These are phyloP conservation scores for Zygosaccharomyces rouxii DNA, from an alignment of 805 yeast species.

Conservation along the genomic window DNA sequence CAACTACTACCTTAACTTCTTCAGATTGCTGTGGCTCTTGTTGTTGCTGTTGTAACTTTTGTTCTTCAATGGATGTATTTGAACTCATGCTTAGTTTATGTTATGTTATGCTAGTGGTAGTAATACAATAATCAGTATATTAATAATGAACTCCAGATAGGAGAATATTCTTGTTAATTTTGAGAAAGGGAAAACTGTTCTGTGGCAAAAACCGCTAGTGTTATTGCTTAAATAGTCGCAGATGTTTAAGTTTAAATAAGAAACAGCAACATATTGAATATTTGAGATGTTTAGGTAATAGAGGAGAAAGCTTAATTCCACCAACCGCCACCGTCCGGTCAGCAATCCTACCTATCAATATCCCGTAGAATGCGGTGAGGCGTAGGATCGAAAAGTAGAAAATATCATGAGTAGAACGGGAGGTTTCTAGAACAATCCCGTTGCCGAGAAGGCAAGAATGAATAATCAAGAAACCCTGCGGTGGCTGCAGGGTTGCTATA, in stretches of 20 bases:
- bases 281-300: not conserved
- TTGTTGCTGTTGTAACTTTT: not conserved
- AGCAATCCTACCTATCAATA: not conserved
- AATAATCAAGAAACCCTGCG: not conserved
- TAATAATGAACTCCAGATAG: not conserved
- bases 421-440: not conserved
- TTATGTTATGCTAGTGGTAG: not conserved
- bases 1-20: slow-evolving; percentile 1
- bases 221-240: slow-evolving; percentile 3
- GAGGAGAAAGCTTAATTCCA: not conserved
- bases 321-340: no score
- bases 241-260: not conserved
- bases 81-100: not conserved
- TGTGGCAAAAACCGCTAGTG: slow-evolving; percentile 1
- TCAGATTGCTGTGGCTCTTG: not conserved
- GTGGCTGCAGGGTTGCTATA: not conserved
- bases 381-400: slow-evolving; percentile 1
- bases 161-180: not conserved
- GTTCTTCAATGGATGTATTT: not conserved
- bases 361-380: not conserved
- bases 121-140: not conserved
- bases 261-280: not conserved
- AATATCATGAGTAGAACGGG: not conserved
- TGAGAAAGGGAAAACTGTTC: not conserved
- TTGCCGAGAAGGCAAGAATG: not conserved